Evolutionary conservation across 192 early-diverging fungal species (phyloP).

Genomic region (Paraglomus occultum): DNA sequence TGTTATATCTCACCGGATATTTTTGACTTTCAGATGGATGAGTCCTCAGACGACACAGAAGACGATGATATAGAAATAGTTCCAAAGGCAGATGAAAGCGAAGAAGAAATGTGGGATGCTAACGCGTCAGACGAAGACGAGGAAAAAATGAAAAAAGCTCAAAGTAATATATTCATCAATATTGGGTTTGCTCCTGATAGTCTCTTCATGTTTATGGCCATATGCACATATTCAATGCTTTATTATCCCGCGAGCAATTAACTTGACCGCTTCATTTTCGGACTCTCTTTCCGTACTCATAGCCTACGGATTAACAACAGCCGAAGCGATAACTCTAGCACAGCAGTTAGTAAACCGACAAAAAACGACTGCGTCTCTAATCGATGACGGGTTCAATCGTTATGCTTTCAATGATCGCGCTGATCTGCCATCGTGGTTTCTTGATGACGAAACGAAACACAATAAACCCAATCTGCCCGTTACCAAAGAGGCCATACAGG

Average conservation of each 20-base stretch:
- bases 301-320: slow-evolving; percentile 75
- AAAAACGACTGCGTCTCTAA: slow-evolving; percentile 74
- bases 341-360: slow-evolving; percentile 77
- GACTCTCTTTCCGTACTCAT: neutral
- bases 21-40: slow-evolving; percentile 21
- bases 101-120: slow-evolving; percentile 60
- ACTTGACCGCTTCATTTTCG: neutral
- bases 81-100: slow-evolving; percentile 39
- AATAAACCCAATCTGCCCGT: slow-evolving; percentile 88
- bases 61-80: slow-evolving; percentile 63
- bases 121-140: slow-evolving; percentile 55
- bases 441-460: slow-evolving; percentile 86
- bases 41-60: slow-evolving; percentile 41
- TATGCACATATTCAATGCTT: neutral
- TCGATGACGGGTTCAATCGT: slow-evolving; percentile 91
- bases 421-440: slow-evolving; percentile 89
- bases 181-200: no score
- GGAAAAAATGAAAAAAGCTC: slow-evolving; percentile 46
- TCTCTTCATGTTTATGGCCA: neutral
- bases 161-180: slow-evolving; percentile 32
- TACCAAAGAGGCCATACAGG: slow-evolving; percentile 93
- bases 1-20: neutral
- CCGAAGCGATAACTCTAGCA: slow-evolving; percentile 89
- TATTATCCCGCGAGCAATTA: no score
- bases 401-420: slow-evolving; percentile 85